Conservation (phyloP, 192 early-diverging fungal species). For the Coemansia sp. region DNA sequence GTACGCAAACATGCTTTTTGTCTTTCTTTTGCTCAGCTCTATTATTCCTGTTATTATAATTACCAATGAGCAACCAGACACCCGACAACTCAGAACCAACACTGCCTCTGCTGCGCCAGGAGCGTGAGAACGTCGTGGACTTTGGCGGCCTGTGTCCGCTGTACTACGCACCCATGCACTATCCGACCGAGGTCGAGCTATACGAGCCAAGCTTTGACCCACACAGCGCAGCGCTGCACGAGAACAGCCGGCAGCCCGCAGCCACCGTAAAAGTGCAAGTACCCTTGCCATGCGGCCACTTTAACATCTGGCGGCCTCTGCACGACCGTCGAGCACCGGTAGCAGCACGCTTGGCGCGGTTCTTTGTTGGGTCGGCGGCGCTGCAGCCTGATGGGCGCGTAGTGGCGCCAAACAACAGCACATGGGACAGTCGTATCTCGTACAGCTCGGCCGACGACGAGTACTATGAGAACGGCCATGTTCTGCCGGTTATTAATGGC, state of each 20-base stretch:
- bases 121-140: constrained; percentile 19
- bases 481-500: constrained; percentile 38
- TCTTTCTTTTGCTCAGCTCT: neutral
- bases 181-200: constrained; percentile 45
- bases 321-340: constrained; percentile 26
- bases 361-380: constrained; percentile 6
- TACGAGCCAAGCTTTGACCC: constrained; percentile 35
- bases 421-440: constrained; percentile 49
- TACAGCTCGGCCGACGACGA: constrained; percentile 55
- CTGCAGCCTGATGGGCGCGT: constrained; percentile 5
- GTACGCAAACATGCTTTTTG: neutral
- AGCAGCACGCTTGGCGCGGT: constrained; percentile 23
- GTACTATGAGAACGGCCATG: constrained; percentile 52
- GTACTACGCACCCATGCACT: constrained; percentile 40
- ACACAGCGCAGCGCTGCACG: neutral
- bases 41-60: neutral
- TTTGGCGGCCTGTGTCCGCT: constrained; percentile 36
- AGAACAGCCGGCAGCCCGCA: neutral
- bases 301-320: constrained; percentile 49
- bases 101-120: constrained; percentile 14
- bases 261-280: constrained; percentile 26
- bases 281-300: constrained; percentile 40
- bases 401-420: neutral
- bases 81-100: neutral
- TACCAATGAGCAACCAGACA: neutral